These are phyloP conservation scores for Candida sp. DNA, from an alignment of 1,139 yeast species.

Conservation along the genomic window DNA sequence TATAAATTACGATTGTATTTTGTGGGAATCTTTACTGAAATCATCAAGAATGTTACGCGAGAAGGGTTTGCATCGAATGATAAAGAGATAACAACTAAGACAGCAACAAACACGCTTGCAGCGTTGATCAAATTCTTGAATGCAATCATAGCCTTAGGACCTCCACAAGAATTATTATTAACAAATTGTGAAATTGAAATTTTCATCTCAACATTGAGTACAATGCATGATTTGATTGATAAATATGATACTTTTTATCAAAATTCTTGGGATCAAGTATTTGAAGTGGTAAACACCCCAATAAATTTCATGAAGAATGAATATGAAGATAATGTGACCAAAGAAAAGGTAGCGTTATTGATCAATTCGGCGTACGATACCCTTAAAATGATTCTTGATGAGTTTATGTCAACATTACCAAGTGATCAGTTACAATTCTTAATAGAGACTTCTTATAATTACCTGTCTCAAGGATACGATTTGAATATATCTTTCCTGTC, in stretches of 20 bases:
- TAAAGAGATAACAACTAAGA: constrained; percentile 13
- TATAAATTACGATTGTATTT: constrained; percentile 45
- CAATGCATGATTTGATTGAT: constrained; percentile 68
- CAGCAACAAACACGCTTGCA: constrained; percentile 35
- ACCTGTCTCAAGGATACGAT: constrained; percentile 68
- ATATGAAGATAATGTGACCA: constrained; percentile 23
- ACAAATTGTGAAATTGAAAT: constrained; percentile 63
- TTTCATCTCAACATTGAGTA: constrained; percentile 56
- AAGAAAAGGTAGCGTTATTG: constrained; percentile 44
- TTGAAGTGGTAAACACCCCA: constrained; percentile 66
- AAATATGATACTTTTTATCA: constrained; percentile 56
- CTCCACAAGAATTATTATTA: constrained; percentile 38
- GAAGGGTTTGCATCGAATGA: constrained; percentile 35
- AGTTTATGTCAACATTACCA: constrained; percentile 73
- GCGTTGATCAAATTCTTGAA: constrained; percentile 32
- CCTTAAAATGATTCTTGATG: constrained; percentile 78
- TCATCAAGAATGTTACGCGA: constrained; percentile 44
- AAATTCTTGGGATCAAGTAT: constrained; percentile 70
- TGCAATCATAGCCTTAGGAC: constrained; percentile 31
- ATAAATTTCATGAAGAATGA: constrained; percentile 40
- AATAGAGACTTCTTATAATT: constrained; percentile 68
- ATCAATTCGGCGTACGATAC: constrained; percentile 73
- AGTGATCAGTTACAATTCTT: constrained; percentile 55
- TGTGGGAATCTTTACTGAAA: constrained; percentile 45
- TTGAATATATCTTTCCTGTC: constrained; percentile 87